These are phyloP conservation scores for Eucalyptus grandis DNA, from an alignment of 345 rosid species.

Conservation along the genomic window DNA sequence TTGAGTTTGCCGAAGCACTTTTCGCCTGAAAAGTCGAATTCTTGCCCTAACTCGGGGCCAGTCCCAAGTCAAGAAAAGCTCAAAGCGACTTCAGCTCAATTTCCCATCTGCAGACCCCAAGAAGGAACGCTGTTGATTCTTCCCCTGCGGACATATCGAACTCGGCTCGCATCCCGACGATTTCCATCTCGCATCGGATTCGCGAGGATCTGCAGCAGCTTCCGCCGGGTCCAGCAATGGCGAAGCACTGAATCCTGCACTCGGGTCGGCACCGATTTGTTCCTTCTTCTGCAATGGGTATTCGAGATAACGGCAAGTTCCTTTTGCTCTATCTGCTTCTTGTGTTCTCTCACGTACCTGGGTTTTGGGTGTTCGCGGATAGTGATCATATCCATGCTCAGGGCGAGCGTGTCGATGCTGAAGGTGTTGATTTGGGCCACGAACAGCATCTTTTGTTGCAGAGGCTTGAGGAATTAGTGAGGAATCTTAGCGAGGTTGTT, in stretches of 20 bases:
- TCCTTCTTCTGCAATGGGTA: slow-evolving; percentile 25
- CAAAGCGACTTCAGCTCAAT: background rate
- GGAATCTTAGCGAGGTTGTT: slow-evolving; percentile 55
- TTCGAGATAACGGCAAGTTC: slow-evolving; percentile 45
- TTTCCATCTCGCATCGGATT: background rate
- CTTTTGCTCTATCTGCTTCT: slow-evolving; percentile 26
- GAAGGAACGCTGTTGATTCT: background rate
- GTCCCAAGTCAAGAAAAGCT: background rate
- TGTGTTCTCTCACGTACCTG: slow-evolving; percentile 10
- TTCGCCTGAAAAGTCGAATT: background rate
- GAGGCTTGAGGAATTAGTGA: slow-evolving; percentile 68
- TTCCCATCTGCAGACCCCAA: background rate
- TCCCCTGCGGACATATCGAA: background rate
- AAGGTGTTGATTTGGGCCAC: background rate
- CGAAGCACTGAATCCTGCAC: background rate
- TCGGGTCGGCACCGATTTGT: background rate
- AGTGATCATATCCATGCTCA: slow-evolving; percentile 19
- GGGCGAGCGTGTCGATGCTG: slow-evolving; percentile 4
- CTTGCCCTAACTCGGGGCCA: background rate
- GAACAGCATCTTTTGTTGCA: slow-evolving; percentile 28
- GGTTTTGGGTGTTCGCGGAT: background rate
- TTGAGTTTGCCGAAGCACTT: background rate
- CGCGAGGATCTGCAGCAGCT: background rate
- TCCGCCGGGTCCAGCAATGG: background rate
- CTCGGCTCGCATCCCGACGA: background rate